phyloP scores from a whole-genome alignment of 768 basidiomycete genomes.

The Pleurotus citrinopileatus region DNA sequence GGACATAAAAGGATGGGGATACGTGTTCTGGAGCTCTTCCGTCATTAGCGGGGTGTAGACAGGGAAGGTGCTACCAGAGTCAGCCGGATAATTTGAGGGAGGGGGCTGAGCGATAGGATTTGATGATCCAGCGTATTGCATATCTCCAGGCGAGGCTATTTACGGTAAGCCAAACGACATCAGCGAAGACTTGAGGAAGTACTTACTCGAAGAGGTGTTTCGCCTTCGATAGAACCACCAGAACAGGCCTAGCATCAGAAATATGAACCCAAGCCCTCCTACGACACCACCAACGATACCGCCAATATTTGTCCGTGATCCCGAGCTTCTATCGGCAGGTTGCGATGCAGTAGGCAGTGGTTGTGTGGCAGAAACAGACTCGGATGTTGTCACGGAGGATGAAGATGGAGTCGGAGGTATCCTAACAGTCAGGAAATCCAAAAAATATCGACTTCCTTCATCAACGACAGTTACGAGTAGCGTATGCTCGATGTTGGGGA shows the following conservation, averaged over 20 bases:
- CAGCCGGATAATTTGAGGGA: not conserved
- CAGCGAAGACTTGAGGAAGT: not conserved
- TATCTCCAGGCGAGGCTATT: not conserved
- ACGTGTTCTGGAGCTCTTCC: not conserved
- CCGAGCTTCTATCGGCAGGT: not conserved
- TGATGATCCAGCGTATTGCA: not conserved
- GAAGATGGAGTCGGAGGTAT: not conserved
- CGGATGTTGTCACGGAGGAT: not conserved
- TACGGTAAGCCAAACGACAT: not conserved
- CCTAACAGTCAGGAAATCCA: constrained; percentile 1
- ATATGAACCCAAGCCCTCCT: not conserved
- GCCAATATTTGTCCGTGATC: not conserved
- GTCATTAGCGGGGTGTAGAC: not conserved
- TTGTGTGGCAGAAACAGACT: not conserved
- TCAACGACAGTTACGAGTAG: not conserved
- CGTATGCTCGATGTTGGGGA: not conserved
- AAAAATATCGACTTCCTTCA: not conserved
- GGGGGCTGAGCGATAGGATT: not conserved
- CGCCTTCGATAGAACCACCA: not conserved
- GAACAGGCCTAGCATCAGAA: not conserved
- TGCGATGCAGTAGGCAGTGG: not conserved
- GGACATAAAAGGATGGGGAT: not conserved
- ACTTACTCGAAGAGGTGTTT: not conserved
- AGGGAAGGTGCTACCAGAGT: not conserved
- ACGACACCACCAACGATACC: not conserved